Conservation (phyloP, 2,329 filamentous ascomycete genomes). For the Fusarium drepaniforme region DNA sequence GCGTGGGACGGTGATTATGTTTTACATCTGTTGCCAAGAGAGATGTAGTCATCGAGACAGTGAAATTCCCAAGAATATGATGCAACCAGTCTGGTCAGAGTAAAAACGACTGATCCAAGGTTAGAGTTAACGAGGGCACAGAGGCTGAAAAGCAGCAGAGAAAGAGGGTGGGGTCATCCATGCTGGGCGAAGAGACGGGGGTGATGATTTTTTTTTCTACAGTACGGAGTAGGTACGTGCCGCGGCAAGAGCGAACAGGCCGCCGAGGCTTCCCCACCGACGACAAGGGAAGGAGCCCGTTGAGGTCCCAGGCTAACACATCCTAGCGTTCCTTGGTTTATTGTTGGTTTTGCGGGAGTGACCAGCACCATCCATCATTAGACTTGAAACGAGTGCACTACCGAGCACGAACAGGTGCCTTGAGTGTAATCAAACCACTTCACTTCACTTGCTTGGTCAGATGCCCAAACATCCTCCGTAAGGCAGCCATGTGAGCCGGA, state of each 20-base stretch:
- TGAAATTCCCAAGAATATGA: not conserved
- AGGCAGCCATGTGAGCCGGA: not conserved
- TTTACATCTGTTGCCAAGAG: not conserved
- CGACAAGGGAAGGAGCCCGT: constrained; percentile 23
- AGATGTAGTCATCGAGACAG: not conserved
- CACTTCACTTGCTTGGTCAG: not conserved
- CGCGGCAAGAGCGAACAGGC: constrained; percentile 38
- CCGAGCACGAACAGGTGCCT: constrained; percentile 1
- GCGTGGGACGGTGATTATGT: not conserved
- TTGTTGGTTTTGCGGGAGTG: constrained; percentile 10
- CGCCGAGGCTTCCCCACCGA: constrained; percentile 20
- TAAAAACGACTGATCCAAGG: not conserved
- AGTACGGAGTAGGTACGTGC: not conserved
- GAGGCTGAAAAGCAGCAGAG: constrained; percentile 15
- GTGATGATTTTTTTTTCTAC: not conserved
- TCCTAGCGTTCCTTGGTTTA: constrained; percentile 16
- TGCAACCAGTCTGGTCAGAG: constrained; percentile 1
- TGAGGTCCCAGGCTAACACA: constrained; percentile 8
- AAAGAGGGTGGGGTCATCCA: constrained; percentile 5
- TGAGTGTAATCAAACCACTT: constrained; percentile 5
- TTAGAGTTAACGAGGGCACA: not conserved
- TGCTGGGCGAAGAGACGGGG: constrained; percentile 4
- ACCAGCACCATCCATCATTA: constrained; percentile 22
- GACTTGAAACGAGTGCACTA: constrained; percentile 10
- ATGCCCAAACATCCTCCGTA: not conserved